Conservation (phyloP, 2,329 filamentous ascomycete genomes). For the Penicillium sp. region DNA sequence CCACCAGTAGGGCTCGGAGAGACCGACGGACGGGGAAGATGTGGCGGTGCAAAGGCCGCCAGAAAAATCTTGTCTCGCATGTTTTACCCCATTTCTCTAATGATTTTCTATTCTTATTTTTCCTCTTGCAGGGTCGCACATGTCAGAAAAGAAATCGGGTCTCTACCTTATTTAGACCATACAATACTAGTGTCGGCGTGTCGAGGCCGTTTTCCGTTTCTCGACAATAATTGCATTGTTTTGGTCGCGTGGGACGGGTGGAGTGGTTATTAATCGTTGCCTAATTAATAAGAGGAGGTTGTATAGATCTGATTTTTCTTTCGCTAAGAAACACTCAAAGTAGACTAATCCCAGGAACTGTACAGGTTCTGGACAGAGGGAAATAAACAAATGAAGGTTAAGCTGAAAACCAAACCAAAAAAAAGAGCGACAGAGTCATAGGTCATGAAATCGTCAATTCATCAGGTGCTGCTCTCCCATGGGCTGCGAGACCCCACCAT, state of each 20-base stretch:
- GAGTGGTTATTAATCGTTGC: not conserved
- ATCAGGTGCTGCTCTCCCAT: constrained; percentile 27
- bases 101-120: not conserved
- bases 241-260: not conserved
- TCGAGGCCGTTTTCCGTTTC: not conserved
- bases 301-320: not conserved
- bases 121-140: not conserved
- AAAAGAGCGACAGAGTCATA: constrained; percentile 21
- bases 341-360: not conserved
- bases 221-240: not conserved
- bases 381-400: constrained; percentile 14
- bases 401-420: constrained; percentile 18
- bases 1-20: not conserved
- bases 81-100: not conserved
- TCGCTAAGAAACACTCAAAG: not conserved
- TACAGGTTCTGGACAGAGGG: constrained; percentile 5
- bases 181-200: not conserved
- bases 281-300: not conserved
- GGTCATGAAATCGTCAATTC: constrained; percentile 32
- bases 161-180: not conserved
- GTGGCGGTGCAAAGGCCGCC: not conserved
- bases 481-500: constrained; percentile 77
- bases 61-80: not conserved
- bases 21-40: not conserved
- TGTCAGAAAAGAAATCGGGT: not conserved